Percentiles rank a stretch among this genome's conserved stretches.
Conservation (phyloP, 2,329 filamentous ascomycete species). For the Trichoderma sp. region DNA sequence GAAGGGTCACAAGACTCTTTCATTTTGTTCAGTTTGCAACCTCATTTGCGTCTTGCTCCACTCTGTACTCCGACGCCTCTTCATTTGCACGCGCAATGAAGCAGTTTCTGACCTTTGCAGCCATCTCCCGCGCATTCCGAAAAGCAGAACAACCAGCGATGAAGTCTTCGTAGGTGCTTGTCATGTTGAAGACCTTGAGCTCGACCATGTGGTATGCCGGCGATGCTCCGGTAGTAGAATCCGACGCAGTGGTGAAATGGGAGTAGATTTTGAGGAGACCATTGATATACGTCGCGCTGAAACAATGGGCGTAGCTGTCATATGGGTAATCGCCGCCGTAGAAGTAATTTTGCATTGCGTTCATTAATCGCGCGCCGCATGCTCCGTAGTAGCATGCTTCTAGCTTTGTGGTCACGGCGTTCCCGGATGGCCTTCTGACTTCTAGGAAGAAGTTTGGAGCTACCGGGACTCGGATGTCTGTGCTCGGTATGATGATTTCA, state of each 20-base stretch:
- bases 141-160: neutral
- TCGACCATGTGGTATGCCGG: neutral
- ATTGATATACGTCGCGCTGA: neutral
- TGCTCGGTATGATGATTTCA: neutral
- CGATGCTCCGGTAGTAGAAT: neutral
- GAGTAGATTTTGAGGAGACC: neutral
- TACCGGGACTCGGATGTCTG: accelerated
- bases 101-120: neutral
- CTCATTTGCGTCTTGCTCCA: too few relatives aligned
- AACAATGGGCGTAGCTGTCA: too few relatives aligned
- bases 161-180: neutral
- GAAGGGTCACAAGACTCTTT: too few relatives aligned
- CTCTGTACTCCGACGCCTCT: too few relatives aligned
- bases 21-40: too few relatives aligned
- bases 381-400: neutral
- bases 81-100: too few relatives aligned
- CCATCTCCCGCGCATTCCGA: neutral
- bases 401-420: neutral
- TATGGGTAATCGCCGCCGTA: too few relatives aligned
- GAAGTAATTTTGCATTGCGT: neutral
- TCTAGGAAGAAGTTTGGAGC: neutral
- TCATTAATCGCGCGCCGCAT: neutral
- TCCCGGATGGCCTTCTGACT: neutral
- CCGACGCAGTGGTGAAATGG: neutral
- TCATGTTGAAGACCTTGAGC: neutral